Evolutionary conservation across 2,329 filamentous ascomycete genomes (phyloP).

Genomic region (Scolecobasidium constrictum): DNA sequence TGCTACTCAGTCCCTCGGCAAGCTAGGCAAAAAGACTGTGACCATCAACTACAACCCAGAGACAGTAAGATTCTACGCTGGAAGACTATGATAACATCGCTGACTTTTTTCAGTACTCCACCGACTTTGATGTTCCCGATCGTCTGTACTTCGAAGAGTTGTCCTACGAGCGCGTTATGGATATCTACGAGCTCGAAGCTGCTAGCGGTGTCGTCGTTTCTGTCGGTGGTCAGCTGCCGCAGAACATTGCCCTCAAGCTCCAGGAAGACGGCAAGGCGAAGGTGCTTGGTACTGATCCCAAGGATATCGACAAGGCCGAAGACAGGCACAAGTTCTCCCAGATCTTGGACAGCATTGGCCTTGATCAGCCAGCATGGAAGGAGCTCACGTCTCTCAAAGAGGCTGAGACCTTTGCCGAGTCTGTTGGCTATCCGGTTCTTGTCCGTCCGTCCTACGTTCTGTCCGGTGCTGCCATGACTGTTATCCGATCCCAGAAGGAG

Average conservation of each 20-base stretch:
- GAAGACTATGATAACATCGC: too few relatives aligned
- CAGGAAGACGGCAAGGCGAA: constrained; percentile 86
- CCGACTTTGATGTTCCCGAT: constrained; percentile 83
- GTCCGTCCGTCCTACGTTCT: constrained; percentile 93
- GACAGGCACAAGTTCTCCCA: constrained; percentile 97
- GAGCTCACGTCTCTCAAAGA: constrained; percentile 84
- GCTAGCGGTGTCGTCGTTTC: constrained; percentile 86
- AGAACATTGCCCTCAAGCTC: constrained; percentile 91
- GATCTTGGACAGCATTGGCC: constrained; percentile 90
- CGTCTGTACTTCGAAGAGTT: constrained; percentile 95
- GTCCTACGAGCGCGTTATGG: constrained; percentile 95
- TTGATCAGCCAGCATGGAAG: constrained; percentile 97
- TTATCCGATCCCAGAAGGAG: constrained; percentile 78
- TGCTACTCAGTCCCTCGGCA: constrained; percentile 68
- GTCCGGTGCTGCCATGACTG: constrained; percentile 96
- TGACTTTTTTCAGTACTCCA: too few relatives aligned
- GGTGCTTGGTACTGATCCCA: constrained; percentile 82
- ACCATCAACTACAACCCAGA: constrained; percentile 84
- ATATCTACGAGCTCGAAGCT: constrained; percentile 89
- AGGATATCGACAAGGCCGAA: constrained; percentile 95
- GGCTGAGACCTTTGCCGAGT: constrained; percentile 74
- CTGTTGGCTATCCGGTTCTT: constrained; percentile 86
- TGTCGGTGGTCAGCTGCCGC: constrained; percentile 88
- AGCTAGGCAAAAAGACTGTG: constrained; percentile 90
- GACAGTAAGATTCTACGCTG: too few relatives aligned